Evolutionary conservation across 305 asterid species (phyloP).

Genomic region (Fraxinus dipetala): DNA sequence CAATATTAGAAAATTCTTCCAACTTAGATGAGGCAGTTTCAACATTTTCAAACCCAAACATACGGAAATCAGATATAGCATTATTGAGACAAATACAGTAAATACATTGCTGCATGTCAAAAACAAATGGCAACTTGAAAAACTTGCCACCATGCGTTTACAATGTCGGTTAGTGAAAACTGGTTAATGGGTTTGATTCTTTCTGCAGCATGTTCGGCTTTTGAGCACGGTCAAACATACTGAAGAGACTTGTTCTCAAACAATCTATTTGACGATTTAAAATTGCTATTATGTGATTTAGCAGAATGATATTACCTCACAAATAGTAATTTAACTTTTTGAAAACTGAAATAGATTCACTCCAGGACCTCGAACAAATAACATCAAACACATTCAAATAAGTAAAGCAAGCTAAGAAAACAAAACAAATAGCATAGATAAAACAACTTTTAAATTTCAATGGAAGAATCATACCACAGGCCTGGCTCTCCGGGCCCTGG

Average conservation of each 20-base stretch:
- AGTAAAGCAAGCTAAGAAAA: not conserved
- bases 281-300: not conserved
- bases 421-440: not conserved
- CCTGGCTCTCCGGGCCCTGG: constrained; percentile 61
- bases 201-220: not conserved
- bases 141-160: not conserved
- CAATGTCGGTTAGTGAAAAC: not conserved
- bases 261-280: not conserved
- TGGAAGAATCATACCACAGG: constrained; percentile 44
- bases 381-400: not conserved
- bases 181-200: not conserved
- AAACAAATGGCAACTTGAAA: not conserved
- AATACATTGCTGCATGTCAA: not conserved
- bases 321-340: not conserved
- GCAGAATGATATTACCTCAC: not conserved
- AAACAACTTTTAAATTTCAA: not conserved
- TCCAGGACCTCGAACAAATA: not conserved
- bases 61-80: not conserved
- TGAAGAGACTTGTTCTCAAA: not conserved
- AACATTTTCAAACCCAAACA: not conserved
- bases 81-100: not conserved
- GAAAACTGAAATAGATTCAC: not conserved
- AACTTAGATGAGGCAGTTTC: not conserved
- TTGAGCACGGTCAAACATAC: not conserved
- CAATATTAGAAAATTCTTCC: not conserved